Evolutionary conservation across 2,329 filamentous ascomycete species (phyloP), one percentile per base, ranked within the genome.

Genomic region (Aspergillus chevalieri): DNA sequence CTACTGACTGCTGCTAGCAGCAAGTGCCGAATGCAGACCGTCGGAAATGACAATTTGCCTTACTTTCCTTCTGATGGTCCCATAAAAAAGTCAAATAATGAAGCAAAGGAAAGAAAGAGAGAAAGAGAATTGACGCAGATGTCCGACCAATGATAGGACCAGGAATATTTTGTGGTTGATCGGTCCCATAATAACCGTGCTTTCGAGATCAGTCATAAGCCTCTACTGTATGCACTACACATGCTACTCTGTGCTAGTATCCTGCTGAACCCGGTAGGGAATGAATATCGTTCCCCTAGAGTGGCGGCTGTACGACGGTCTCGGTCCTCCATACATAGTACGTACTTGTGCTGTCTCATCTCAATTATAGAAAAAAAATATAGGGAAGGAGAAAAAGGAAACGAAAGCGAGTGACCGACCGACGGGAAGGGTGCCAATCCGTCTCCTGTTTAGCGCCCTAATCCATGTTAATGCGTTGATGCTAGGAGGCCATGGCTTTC

Each of bases 81-180:
- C 34, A n/a, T 15, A 38, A 38, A 38, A 38, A 38, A 38, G 34
- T 38, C 34, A 17, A 38, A 38, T 48, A 24, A 12, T 36, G n/a
- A 30, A 44, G 19, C 10, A 22, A 42, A 47, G 43, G 48, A 47
- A 30, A 45, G n/a, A 48, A 42, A 42, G 36, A 38, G 43, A 38
- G 49, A 51, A 22, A 19, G 44, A 14, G 44, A 48, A 43, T 34
- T 9, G 26, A 45, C 17, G 28, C 26, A 28, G 43, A 8, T 19
- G 43, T 5, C 8, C 21, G 49, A 36, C 51, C 54, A 55, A 54
- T 57, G 44, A 49, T 49, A 47, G 21, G n/a, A 12, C 3, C 22
- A 24, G 15, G 42, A 49, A 49, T 30, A 42, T 48, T 48, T 44
- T 43, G 43, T 26, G 45, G 46, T 49, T 50, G 44, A 46, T 26